Evolutionary conservation across 805 yeast species (phyloP), one percentile per base, ranked within the genome.

Genomic region (Wickerhamomyces hampshirensis): DNA sequence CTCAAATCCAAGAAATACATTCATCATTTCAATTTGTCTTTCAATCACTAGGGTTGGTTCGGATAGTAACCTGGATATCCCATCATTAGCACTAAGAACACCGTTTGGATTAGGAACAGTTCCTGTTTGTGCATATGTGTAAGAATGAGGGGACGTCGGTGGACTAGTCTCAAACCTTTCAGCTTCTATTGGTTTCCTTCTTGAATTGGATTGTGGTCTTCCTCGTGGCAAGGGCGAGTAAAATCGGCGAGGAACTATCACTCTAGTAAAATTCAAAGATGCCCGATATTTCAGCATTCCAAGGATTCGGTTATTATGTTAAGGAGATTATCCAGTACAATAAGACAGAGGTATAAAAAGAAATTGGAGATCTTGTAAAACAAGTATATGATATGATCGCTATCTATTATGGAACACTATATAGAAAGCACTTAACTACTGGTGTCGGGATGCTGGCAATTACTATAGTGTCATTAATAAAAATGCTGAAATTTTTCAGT

Each of bases 21-120:
- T 89, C 87, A 87, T 80, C 65, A 81, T 71, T 62, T 93, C 98
- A 17, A 93, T 67, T 53, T 85, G 84, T 39, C 98, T 71, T 53
- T 91, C 96, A 31, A 93, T 76, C 1, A 91, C 87, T 15, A 91
- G 59, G 5, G 91, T 83, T 2, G 97, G 97, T 49, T 86, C 86
- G 28, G 71, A 71, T 28, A 91, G 61, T 5, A 89, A 63, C 29
- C 69, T 65, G 19, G 76, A 71, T 16, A 83, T 69, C 0, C 83
- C 80, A 53, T 83, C 87, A 9, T 68, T 58, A 5, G 65, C 64
- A 4, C 73, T 69, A 17, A 81, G 34, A 10, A 44, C 23, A 4
- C 48, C 46, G 12, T 29, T 30, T 2, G 43, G 42, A 19, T 44
- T 69, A 15, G 77, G 51, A 1, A 80, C 82, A 26, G 67, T 65